phyloP scores from a whole-genome alignment of 2,329 filamentous ascomycete species.

The Fusarium foetens region DNA sequence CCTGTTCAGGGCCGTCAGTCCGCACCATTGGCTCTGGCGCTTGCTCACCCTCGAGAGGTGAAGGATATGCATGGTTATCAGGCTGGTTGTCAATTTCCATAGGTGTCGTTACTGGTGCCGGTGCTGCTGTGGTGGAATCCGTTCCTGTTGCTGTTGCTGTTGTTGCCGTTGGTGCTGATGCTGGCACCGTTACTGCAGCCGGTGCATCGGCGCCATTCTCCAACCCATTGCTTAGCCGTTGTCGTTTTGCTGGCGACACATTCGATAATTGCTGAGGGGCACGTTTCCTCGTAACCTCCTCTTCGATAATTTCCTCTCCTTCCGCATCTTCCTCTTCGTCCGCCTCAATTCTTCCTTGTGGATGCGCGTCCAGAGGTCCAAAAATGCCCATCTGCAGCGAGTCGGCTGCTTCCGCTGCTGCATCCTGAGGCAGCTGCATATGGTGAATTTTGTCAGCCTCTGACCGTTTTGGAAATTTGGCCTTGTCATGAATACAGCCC shows the following conservation, averaged over 20 bases:
- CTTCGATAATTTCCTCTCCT: conserved; percentile 48
- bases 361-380: conserved; percentile 63
- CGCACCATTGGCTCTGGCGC: conserved; percentile 62
- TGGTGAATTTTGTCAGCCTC: conserved; percentile 37
- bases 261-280: conserved; percentile 60
- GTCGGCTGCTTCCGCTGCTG: conserved; percentile 58
- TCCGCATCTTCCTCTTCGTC: conserved; percentile 53
- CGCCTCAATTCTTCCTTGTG: conserved; percentile 54
- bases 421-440: conserved; percentile 62
- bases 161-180: conserved; percentile 30
- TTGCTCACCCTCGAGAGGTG: conserved; percentile 68
- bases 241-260: conserved; percentile 68
- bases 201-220: conserved; percentile 63
- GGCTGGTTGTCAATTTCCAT: conserved; percentile 69
- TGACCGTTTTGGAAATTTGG: conserved; percentile 37
- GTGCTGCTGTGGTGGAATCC: conserved; percentile 25
- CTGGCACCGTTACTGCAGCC: conserved; percentile 24
- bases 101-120: conserved; percentile 57
- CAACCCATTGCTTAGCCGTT: conserved; percentile 70
- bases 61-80: conserved; percentile 72
- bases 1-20: conserved; percentile 71
- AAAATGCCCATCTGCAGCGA: conserved; percentile 64
- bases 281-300: conserved; percentile 62
- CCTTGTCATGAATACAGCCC: conserved; percentile 29
- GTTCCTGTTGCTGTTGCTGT: conserved; percentile 19